Base-by-base conservation (phyloP, 2,329 filamentous ascomycete genomes). In the Monilinia polystroma region DNA sequence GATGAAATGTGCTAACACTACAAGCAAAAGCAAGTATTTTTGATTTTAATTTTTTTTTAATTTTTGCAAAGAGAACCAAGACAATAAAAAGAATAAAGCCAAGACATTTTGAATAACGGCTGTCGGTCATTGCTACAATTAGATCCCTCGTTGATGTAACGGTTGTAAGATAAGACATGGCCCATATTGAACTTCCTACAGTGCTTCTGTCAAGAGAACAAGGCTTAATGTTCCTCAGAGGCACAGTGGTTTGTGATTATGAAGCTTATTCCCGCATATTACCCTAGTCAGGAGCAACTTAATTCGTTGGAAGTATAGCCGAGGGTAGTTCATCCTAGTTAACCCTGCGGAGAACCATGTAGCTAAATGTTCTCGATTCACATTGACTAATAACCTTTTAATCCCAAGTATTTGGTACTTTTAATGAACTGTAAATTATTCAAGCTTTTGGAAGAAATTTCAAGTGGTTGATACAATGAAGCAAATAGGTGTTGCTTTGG, bases 301-400 rank as follows among this genome's bases (percentile, higher is more conserved):
- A 14, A 60, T 60, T 51, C 29, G 58, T 51, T 38, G 45, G 38
- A 51, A 60, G 58, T 18, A 6, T 16, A 51, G 12, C 29, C 45
- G 45, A 38, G n/a, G 45, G 29, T 51, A 60, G 23, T 51, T 38
- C 35, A 51, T 32, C 58, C 58, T 51, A 51, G 57, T 38, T 12
- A 35, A 23, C 23, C 29, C 45, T 60, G 58, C 58, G 45, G 57
- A 60, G 57, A 60, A 60, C 57, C 57, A 60, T 60, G 57, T n/a
- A 49, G 11, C n/a, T 23, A 18, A 2, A 35, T 49, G 20, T 32
- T 29, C 20, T 47, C 26, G 45, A 60, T 16, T 23, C 8, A 38
- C 12, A 32, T 49, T 45, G 55, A 23, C 38, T 45, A 32, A 14
- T 29, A 45, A 4, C 38, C 38, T 57, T 10, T 35, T 35, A 3